Evolutionary conservation across 2,329 filamentous ascomycete genomes (phyloP).

Genomic region (Fusarium keratoplasticum): DNA sequence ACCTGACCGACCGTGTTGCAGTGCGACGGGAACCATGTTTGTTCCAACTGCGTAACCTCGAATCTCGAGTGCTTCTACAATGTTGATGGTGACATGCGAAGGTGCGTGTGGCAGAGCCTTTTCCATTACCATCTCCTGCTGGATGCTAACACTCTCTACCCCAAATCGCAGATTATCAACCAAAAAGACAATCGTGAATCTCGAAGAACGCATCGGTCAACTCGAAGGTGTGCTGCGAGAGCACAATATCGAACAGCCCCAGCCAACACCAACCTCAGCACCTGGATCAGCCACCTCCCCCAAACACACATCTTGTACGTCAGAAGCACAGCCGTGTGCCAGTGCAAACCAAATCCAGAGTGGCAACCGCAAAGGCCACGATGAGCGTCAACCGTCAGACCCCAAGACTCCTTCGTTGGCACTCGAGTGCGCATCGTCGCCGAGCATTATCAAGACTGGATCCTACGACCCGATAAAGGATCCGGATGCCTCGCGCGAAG

Average conservation of each 20-base stretch:
- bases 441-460: not conserved
- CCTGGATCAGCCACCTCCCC: not conserved
- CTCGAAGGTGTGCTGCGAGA: constrained; percentile 5
- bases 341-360: not conserved
- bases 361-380: not conserved
- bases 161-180: not conserved
- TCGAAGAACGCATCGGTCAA: constrained; percentile 11
- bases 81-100: constrained; percentile 11
- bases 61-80: constrained; percentile 14
- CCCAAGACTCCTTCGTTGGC: not conserved
- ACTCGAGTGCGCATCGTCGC: not conserved
- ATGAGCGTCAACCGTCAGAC: not conserved
- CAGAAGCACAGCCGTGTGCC: not conserved
- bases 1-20: too few species aligned
- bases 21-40: not conserved
- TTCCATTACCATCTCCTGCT: too few species aligned
- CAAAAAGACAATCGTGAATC: constrained; percentile 1
- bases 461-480: not conserved
- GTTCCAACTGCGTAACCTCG: constrained; percentile 8
- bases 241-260: constrained; percentile 12
- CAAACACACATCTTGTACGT: not conserved
- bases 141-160: too few species aligned
- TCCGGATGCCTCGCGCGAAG: too few species aligned
- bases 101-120: not conserved
- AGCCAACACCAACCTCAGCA: not conserved